These are phyloP conservation scores for Globisporangium apiculatum DNA, from an alignment of 352 stramenopile genomes.

Conservation along the genomic window DNA sequence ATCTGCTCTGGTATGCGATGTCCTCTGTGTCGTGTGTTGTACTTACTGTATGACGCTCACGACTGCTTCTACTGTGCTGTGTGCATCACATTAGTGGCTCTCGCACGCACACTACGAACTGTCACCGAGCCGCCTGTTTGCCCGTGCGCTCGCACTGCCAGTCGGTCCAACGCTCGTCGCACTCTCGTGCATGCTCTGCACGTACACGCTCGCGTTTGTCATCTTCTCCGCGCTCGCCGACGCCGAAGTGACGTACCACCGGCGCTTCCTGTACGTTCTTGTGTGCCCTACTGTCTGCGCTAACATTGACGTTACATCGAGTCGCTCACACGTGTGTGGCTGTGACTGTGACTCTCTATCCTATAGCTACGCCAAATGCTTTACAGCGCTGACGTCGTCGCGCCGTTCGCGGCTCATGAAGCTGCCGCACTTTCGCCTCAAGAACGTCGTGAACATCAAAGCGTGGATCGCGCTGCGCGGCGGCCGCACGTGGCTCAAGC, in stretches of 20 bases:
- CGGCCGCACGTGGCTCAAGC: conserved; percentile 84
- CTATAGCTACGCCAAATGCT: conserved; percentile 81
- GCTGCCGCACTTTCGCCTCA: conserved; percentile 84
- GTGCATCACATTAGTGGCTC: conserved; percentile 16
- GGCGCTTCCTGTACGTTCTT: conserved; percentile 57
- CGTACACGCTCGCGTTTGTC: conserved; percentile 67
- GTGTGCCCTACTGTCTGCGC: not conserved
- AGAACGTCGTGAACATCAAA: conserved; percentile 90
- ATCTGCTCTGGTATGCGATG: not conserved
- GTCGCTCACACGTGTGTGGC: not conserved
- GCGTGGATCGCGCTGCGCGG: conserved; percentile 85
- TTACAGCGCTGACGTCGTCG: conserved; percentile 83
- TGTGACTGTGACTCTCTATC: not conserved
- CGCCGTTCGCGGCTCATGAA: conserved; percentile 75
- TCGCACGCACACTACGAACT: conserved; percentile 24
- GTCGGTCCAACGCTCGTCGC: conserved; percentile 42
- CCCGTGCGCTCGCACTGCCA: conserved; percentile 12
- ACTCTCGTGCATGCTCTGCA: conserved; percentile 63
- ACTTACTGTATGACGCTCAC: no score
- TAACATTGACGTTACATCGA: no score
- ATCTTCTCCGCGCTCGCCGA: conserved; percentile 73
- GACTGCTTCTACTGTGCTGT: conserved; percentile 1
- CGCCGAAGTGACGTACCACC: conserved; percentile 82
- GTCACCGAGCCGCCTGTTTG: conserved; percentile 17
- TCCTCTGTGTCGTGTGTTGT: no score